These are phyloP conservation scores for Quercus mongolica DNA, from an alignment of 306 rosid species.

Conservation along the genomic window DNA sequence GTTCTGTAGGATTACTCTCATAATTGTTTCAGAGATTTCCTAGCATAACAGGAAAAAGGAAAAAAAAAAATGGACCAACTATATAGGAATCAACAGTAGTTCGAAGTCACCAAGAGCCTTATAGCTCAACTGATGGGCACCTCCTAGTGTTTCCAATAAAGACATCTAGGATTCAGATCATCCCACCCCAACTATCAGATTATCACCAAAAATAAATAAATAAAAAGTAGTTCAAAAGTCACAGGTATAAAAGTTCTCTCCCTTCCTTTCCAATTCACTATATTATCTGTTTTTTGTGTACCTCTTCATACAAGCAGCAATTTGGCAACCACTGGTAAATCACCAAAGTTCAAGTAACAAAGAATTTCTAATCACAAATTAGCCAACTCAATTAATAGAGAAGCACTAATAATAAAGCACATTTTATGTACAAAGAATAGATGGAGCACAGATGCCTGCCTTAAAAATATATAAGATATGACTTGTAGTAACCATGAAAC, in stretches of 20 bases:
- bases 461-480: neutral
- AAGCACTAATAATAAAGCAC: neutral
- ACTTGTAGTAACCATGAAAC: neutral
- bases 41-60: neutral
- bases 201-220: no score
- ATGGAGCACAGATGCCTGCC: neutral
- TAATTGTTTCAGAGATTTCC: neutral
- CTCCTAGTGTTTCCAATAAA: no score
- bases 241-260: neutral
- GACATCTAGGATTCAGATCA: no score
- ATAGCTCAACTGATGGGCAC: no score
- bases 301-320: neutral
- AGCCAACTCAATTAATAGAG: neutral
- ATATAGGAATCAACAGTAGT: neutral
- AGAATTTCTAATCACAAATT: neutral
- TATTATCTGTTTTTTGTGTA: neutral
- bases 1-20: neutral
- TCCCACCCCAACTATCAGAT: no score
- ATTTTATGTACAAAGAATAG: neutral
- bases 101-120: neutral
- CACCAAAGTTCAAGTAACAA: neutral
- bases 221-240: neutral
- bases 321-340: neutral
- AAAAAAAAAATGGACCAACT: neutral
- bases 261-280: no score